Conservation (phyloP, 2,329 filamentous ascomycete genomes). For the Biscogniauxia sp. region DNA sequence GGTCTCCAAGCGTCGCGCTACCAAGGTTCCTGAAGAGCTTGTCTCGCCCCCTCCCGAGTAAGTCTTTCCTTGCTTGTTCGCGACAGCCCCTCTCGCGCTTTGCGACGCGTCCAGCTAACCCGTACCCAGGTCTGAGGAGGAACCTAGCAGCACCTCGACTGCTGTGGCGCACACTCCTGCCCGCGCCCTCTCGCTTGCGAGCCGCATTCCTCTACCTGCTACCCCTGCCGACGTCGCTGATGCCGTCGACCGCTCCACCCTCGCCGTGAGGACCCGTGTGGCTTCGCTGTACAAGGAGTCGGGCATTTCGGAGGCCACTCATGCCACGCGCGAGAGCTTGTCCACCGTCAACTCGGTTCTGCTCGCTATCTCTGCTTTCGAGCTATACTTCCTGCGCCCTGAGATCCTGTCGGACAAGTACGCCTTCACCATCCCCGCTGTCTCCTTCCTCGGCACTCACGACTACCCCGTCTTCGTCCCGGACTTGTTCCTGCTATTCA, state of each 20-base stretch:
- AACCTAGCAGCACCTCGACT: conserved; percentile 37
- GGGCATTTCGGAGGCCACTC: conserved; percentile 63
- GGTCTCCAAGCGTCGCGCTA: conserved; percentile 32
- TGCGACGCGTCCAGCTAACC: conserved; percentile 65
- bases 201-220: conserved; percentile 70
- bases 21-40: conserved; percentile 58
- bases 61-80: conserved; percentile 58
- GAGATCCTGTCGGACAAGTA: conserved; percentile 71
- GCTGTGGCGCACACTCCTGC: conserved; percentile 49
- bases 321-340: conserved; percentile 65
- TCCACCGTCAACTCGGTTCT: conserved; percentile 74
- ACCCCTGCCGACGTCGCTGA: conserved; percentile 76
- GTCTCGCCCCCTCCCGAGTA: conserved; percentile 66
- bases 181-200: conserved; percentile 52
- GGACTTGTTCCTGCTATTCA: conserved; percentile 77
- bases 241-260: conserved; percentile 69
- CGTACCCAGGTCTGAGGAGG: conserved; percentile 40
- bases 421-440: conserved; percentile 68
- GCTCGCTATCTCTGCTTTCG: conserved; percentile 64
- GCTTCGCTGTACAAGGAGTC: conserved; percentile 62
- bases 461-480: conserved; percentile 67
- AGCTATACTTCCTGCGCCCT: conserved; percentile 66
- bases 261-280: conserved; percentile 65
- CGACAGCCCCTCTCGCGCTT: conserved; percentile 65
- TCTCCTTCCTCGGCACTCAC: conserved; percentile 52